Percentiles rank a stretch among this genome's conserved stretches.
Evolutionary conservation across 805 yeast genomes (phyloP).

Genomic region (Suhomyces sp.): DNA sequence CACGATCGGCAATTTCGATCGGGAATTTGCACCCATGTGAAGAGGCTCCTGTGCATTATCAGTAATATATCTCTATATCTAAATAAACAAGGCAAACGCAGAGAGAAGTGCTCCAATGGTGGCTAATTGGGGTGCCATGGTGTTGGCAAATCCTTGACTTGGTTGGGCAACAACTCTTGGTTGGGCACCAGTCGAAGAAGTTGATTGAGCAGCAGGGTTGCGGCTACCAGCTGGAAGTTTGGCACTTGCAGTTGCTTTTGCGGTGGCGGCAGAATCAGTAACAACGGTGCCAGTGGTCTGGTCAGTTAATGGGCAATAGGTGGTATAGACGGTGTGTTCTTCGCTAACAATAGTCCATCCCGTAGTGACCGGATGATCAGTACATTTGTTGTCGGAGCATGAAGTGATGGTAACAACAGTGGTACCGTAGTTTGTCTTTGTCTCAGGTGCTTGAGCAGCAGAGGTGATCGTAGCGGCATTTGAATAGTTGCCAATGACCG

Average conservation of each 20-base stretch:
- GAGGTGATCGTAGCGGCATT: conserved; percentile 4
- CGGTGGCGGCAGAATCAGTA: neutral
- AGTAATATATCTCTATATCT: neutral
- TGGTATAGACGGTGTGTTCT: conserved; percentile 28
- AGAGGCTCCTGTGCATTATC: neutral
- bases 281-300: neutral
- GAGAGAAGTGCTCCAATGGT: conserved; percentile 10
- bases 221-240: neutral
- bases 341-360: conserved; percentile 36
- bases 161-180: neutral
- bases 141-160: conserved; percentile 4
- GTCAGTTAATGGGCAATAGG: conserved; percentile 30
- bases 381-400: conserved; percentile 31
- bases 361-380: conserved; percentile 24
- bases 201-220: neutral
- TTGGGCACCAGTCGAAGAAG: conserved; percentile 9
- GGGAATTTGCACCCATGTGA: neutral
- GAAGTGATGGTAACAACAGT: conserved; percentile 34
- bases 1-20: neutral
- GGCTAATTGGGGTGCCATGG: conserved; percentile 5
- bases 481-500: neutral
- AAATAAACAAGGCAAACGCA: conserved; percentile 10
- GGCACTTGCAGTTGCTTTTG: neutral
- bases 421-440: conserved; percentile 18
- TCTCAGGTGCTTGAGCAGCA: conserved; percentile 19